A percentile compares a stretch with the other conserved stretches of the same genome.
Conservation (phyloP, 2,329 filamentous ascomycete genomes). For the Aspergillus pseudoviridinutans region DNA sequence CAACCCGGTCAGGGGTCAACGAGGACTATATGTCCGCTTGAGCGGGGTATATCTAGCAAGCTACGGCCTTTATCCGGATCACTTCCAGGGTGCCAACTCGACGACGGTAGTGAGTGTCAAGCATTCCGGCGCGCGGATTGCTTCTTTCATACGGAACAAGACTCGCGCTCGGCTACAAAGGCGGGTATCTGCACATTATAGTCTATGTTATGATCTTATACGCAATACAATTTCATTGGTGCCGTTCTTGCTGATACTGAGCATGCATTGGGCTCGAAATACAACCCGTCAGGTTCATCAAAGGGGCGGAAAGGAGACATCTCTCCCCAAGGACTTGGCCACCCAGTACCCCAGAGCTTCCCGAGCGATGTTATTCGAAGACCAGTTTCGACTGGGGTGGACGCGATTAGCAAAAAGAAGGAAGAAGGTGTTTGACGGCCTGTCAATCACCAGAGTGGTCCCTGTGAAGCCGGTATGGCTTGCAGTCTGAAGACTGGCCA, state of each 20-base stretch:
- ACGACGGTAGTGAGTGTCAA: no score
- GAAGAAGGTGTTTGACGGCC: constrained; percentile 20
- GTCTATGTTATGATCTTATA: no score
- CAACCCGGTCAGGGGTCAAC: no score
- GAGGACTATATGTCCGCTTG: no score
- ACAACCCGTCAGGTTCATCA: not conserved
- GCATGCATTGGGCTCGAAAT: not conserved
- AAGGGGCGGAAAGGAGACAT: constrained; percentile 18
- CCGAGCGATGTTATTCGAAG: constrained; percentile 17
- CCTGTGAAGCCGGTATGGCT: constrained; percentile 27
- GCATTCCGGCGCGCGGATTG: no score
- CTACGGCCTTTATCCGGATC: no score
- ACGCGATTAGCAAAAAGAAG: constrained; percentile 23
- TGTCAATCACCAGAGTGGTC: constrained; percentile 23
- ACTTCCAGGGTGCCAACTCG: no score
- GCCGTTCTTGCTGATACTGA: not conserved
- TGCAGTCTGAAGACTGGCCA: constrained; percentile 20
- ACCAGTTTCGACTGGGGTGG: constrained; percentile 21
- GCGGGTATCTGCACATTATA: no score
- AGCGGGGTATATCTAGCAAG: no score
- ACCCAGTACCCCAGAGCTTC: constrained; percentile 23
- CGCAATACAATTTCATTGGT: no score
- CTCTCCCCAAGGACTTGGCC: constrained; percentile 15
- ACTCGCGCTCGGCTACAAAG: no score
- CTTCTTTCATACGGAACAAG: no score